A percentile compares a stretch with the other conserved stretches of the same genome.
These are phyloP conservation scores for Irpex sp. DNA, from an alignment of 1,284 basidiomycete species.

Conservation along the genomic window DNA sequence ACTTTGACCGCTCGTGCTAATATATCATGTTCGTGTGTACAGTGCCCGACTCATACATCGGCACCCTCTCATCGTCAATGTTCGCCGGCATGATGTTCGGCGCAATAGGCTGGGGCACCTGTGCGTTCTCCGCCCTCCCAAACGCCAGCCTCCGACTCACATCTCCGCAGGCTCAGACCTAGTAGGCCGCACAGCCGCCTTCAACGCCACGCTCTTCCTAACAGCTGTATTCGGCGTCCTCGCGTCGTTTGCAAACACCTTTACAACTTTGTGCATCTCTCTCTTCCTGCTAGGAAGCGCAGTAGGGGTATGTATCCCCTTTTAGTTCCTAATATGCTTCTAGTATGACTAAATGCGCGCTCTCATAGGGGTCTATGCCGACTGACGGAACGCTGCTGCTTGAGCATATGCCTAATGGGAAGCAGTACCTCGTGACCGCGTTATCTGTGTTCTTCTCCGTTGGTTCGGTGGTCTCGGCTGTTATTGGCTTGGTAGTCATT, in stretches of 20 bases:
- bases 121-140: constrained; percentile 34
- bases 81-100: constrained; percentile 97
- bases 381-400: constrained; percentile 94
- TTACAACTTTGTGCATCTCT: constrained; percentile 67
- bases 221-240: constrained; percentile 88
- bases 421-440: constrained; percentile 90
- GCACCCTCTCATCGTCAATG: constrained; percentile 74
- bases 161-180: constrained; percentile 57
- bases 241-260: constrained; percentile 76
- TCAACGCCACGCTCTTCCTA: constrained; percentile 90
- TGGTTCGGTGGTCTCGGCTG: constrained; percentile 81
- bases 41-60: constrained; percentile 77
- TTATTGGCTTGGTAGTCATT: constrained; percentile 75
- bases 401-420: constrained; percentile 90
- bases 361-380: constrained; percentile 82
- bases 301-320: constrained; percentile 62
- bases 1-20: background rate
- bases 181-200: constrained; percentile 83
- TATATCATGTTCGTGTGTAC: background rate
- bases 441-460: constrained; percentile 96
- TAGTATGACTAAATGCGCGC: background rate
- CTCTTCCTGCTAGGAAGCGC: constrained; percentile 90
- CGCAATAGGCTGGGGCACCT: constrained; percentile 88
- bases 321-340: background rate
- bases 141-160: background rate